Evolutionary conservation across 441 rosid genomes (phyloP), one percentile per base, ranked within the genome.

Genomic region (Populus hybrid): DNA sequence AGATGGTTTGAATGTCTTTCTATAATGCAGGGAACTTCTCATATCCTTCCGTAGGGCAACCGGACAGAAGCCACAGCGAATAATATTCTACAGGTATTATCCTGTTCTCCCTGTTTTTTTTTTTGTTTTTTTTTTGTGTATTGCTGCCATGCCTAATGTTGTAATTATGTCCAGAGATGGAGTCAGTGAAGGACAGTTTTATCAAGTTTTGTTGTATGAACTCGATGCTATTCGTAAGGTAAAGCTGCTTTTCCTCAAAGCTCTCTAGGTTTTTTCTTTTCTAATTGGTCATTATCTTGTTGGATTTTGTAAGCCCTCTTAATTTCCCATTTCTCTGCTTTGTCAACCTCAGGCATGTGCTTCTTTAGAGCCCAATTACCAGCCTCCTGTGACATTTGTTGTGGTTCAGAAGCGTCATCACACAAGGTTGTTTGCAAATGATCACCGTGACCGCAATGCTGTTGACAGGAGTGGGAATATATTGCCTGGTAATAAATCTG

Each of bases 151-250:
- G 57, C 1, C 57, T 50, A 50, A 50, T 4, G 57, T 1, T 46
- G 57, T 50, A 5, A 50, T 50, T 14, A 16, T 14, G 5, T 12
- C 5, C 83, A 93, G 98, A 84, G 98, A 93, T 81, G 98, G 98
- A 40, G 98, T 93, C 65, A 93, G 96, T 38, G 98, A 93, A 87
- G 98, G 98, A 26, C 96, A 93, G 35, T 93, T 93, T 78, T 93
- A 93, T 87, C 98, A 93, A 86, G 91, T 90, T 80, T 80, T 93
- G 76, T 88, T 93, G 69, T 91, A 90, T 32, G 98, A 93, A 80
- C 82, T 93, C 66, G 97, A 93, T 83, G 98, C 98, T 11, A 93
- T 93, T 34, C 89, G 98, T 5, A 91, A 91, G 92, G 98, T 91
- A 50, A 50, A 50, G 7, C 57, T 50, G 2, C 18, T 14, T 50